phyloP scores from a whole-genome alignment of 768 basidiomycete species.

The Rhodosporidiobolus odoratus region DNA sequence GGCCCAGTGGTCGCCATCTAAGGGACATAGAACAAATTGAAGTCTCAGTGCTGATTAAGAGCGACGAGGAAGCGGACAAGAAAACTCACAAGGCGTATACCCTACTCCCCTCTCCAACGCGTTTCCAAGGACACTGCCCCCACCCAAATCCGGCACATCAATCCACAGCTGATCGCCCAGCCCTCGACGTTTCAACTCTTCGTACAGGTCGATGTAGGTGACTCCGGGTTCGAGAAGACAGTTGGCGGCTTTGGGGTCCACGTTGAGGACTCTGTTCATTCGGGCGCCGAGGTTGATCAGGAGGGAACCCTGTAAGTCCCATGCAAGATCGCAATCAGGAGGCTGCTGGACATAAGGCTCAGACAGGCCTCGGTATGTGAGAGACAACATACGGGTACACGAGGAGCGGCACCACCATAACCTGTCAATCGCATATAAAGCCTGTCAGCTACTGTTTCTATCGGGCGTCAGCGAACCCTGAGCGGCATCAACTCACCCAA shows the following conservation, averaged over 20 bases:
- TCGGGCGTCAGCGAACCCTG: neutral
- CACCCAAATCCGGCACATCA: conserved; percentile 29
- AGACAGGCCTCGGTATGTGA: too few species aligned
- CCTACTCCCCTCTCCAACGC: conserved; percentile 13
- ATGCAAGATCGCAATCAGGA: too few species aligned
- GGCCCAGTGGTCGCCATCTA: conserved; percentile 34
- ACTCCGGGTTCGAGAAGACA: conserved; percentile 37
- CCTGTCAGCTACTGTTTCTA: neutral
- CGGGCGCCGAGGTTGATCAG: conserved; percentile 23
- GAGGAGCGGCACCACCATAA: conserved; percentile 37
- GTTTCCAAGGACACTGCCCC: conserved; percentile 33
- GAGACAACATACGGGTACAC: conserved; percentile 4
- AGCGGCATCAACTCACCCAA: neutral
- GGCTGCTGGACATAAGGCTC: too few species aligned
- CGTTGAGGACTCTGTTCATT: conserved; percentile 35
- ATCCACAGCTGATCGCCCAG: conserved; percentile 32
- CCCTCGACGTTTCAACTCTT: conserved; percentile 24
- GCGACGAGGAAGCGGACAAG: neutral
- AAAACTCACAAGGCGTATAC: neutral
- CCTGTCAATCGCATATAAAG: too few species aligned
- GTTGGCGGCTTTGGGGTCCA: conserved; percentile 28
- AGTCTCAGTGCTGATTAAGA: neutral
- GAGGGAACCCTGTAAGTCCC: conserved; percentile 16
- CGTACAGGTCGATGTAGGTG: conserved; percentile 31
- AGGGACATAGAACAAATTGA: neutral